Base-by-base conservation (phyloP, 176 grass and related monocot species). In the Poa annua region DNA sequence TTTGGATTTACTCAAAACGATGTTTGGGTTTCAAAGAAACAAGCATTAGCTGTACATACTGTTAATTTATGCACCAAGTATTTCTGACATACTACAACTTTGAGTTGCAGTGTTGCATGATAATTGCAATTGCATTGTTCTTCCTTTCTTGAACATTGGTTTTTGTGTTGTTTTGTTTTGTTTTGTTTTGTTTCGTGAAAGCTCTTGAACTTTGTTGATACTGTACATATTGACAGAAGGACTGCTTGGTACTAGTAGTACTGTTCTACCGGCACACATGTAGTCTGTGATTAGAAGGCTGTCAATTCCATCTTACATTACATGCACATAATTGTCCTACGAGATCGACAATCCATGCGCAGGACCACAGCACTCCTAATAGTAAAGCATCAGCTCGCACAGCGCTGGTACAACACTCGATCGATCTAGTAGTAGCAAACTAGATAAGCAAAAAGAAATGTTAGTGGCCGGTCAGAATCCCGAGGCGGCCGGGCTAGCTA, bases 391-490 rank as follows among this genome's bases (percentile, higher is more conserved):
- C 56, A 36, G 16, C 56, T 83, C 20, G 70, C 12, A 75, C 70
- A 44, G 70, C 44, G 19, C 17, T 36, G 5, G 19, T 65, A 64
- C 55, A 70, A 62, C 26, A 13, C 21, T 22, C 42, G 20, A 51
- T 63, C 38, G 52, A 47, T 45, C 7, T 8, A 29, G 29, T 29
- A 29, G 29, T 17, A 71, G 16, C 53, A 48, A 49, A 74, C 75
- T 13, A 39, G 66, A 79, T 36, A 66, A 70, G 39, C 29, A 21
- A 47, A 66, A 66, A 39, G 12, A 52, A 74, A 16, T 12, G 47
- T 29, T n/a, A 85, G 62, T 77, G 79, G 87, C 34, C 76, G 11
- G 68, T 81, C 69, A 56, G 82, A 81, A 85, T 89, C 82, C 76
- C 77, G 82, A 81, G 60, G 49, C 54, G 20, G 42, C 42, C 0